phyloP scores from a whole-genome alignment of 2,329 filamentous ascomycete species.

The Clarireedia hainanense region DNA sequence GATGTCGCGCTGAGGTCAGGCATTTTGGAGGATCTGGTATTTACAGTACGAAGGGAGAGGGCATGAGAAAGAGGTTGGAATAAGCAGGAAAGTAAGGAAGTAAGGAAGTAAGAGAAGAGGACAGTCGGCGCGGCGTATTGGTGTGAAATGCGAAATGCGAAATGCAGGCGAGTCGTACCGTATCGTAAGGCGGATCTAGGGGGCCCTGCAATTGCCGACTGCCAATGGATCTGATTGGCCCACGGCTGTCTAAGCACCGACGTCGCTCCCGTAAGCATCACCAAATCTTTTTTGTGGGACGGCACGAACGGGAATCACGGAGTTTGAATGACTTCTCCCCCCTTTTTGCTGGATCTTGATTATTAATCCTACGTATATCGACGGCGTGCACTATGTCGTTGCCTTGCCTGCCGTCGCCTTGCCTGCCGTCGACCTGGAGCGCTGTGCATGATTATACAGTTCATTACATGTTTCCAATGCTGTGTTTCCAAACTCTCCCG shows the following conservation, averaged over 20 bases:
- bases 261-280: background rate
- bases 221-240: too few relatives aligned
- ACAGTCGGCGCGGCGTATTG: background rate
- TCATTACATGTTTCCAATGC: too few relatives aligned
- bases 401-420: background rate
- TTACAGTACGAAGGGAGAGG: background rate
- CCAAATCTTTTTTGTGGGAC: background rate
- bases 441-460: too few relatives aligned
- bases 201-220: too few relatives aligned
- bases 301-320: too few relatives aligned
- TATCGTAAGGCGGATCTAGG: too few relatives aligned
- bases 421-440: background rate
- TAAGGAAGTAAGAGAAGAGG: background rate
- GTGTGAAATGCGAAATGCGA: too few relatives aligned
- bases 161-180: too few relatives aligned
- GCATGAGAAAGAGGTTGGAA: background rate
- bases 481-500: background rate
- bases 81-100: background rate
- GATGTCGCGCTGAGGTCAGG: conserved; percentile 12
- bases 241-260: background rate
- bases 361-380: background rate
- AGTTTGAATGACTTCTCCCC: too few relatives aligned
- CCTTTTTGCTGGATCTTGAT: background rate
- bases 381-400: background rate
- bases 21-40: conserved; percentile 7